phyloP scores from a whole-genome alignment of 2,329 filamentous ascomycete genomes.

The Fusarium sp. region DNA sequence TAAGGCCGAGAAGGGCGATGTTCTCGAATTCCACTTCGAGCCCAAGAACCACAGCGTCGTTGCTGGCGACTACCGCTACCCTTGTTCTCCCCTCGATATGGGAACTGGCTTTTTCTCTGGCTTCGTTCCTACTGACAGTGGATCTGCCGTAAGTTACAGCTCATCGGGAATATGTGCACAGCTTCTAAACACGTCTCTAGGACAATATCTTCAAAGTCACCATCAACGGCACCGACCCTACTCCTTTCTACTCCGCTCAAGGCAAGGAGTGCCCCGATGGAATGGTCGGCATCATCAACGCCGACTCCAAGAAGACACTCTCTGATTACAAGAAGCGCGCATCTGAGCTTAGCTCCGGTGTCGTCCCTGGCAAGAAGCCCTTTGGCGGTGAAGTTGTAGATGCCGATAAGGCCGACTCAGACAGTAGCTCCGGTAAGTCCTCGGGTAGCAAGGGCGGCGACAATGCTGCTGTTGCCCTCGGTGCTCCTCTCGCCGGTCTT shows the following conservation, averaged over 20 bases:
- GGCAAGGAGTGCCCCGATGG: constrained; percentile 54
- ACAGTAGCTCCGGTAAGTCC: constrained; percentile 22
- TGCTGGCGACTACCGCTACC: constrained; percentile 52
- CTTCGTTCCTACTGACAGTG: constrained; percentile 49
- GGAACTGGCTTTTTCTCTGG: constrained; percentile 57
- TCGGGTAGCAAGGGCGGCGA: constrained; percentile 22
- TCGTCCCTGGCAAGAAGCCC: constrained; percentile 45
- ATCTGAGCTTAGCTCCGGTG: constrained; percentile 43
- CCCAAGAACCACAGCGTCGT: constrained; percentile 57
- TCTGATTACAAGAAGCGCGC: constrained; percentile 52
- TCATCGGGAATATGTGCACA: not conserved
- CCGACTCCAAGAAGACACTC: constrained; percentile 49
- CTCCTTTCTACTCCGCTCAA: constrained; percentile 58
- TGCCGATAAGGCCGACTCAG: constrained; percentile 35
- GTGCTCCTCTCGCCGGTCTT: constrained; percentile 36
- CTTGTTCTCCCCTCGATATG: constrained; percentile 53
- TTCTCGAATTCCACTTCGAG: constrained; percentile 56
- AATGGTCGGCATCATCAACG: constrained; percentile 59
- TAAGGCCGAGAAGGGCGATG: constrained; percentile 52
- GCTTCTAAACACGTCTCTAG: constrained; percentile 39
- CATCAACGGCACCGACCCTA: constrained; percentile 52
- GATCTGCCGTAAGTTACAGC: constrained; percentile 47
- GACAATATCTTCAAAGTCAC: constrained; percentile 54
- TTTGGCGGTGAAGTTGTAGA: constrained; percentile 52
- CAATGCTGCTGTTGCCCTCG: constrained; percentile 32